A percentile compares a stretch with the other conserved stretches of the same genome.
Conservation (phyloP, 1,284 basidiomycete species). For the Neotropicomus parvogracilis region DNA sequence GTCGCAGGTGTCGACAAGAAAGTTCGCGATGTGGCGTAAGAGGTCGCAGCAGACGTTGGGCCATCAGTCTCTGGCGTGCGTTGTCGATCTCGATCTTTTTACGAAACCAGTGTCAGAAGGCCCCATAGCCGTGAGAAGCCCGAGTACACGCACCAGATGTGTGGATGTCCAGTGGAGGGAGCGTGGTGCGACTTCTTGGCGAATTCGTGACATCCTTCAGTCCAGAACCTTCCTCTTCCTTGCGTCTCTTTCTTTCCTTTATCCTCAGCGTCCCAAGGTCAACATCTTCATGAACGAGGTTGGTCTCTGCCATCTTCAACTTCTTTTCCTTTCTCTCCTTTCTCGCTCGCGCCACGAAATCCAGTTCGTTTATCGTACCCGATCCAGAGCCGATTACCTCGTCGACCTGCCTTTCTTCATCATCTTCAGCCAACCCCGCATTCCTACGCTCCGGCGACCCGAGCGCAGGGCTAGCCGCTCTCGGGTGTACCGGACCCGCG, state of each 20-base stretch:
- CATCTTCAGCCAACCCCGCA: slow-evolving; percentile 54
- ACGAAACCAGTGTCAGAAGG: slow-evolving; percentile 16
- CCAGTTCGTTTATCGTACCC: slow-evolving; percentile 16
- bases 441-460: slow-evolving; percentile 58
- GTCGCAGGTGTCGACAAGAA: slow-evolving; percentile 42
- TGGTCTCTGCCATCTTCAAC: slow-evolving; percentile 35
- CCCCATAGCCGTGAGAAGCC: slow-evolving; percentile 3
- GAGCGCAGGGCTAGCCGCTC: slow-evolving; percentile 61
- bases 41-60: slow-evolving; percentile 31
- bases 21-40: slow-evolving; percentile 38
- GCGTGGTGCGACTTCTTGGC: slow-evolving; percentile 34
- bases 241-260: slow-evolving; percentile 40
- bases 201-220: slow-evolving; percentile 68
- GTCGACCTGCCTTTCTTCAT: slow-evolving; percentile 44
- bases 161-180: slow-evolving; percentile 39
- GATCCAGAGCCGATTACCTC: slow-evolving; percentile 19
- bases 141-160: slow-evolving; percentile 31
- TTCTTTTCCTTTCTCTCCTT: slow-evolving; percentile 43
- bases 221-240: slow-evolving; percentile 37
- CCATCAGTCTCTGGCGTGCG: slow-evolving; percentile 39
- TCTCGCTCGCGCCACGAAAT: slow-evolving; percentile 28
- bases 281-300: slow-evolving; percentile 28
- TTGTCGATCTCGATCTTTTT: slow-evolving; percentile 40
- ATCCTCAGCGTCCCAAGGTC: slow-evolving; percentile 30
- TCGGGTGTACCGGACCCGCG: slow-evolving; percentile 40